Evolutionary conservation across 495 filamentous ascomycete species (phyloP), one percentile per base, ranked within the genome.

Genomic region (Hypoxylon trugodes): DNA sequence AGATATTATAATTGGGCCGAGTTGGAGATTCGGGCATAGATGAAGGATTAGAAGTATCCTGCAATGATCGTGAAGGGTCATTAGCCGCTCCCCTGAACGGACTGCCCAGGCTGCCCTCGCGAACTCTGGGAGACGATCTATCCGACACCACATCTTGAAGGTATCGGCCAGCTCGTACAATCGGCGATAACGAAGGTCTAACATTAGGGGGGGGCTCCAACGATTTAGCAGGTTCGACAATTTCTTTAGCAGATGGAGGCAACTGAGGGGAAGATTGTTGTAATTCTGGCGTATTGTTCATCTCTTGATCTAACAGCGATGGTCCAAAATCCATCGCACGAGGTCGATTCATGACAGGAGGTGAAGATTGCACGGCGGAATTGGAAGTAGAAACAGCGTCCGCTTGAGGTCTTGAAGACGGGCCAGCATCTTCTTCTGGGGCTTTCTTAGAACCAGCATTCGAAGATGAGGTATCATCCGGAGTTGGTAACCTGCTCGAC

Each of bases 381-480:
- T 51, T 62, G 13, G 59, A 53, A 43, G 36, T 15, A 6, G 60
- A 47, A n/a, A 12, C 43, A 10, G 53, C 19, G 16, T 52, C 19
- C 1, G 33, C 42, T 18, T 49, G 45, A 12, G 51, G 26, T 36
- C 53, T 63, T 16, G 55, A 21, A 13, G 43, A 40, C 26, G 61
- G 22, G 38, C 38, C 68, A 5, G 37, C 6, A 6, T 70, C 68
- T 24, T 69, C 65, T 36, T 60, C 59, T 16, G 41, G 61, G 0
- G 57, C 48, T 45, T 51, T 59, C 52, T 52, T 64, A 38, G 65
- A 60, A 47, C 71, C 73, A 13, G 62, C 72, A 57, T 74, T 68
- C 22, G 81, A 81, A 28, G 81, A 84, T 46, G 81, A 79, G 26
- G 81, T 84, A 68, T 84, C 79, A 46, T 83, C 82, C 43, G 81